phyloP scores from a whole-genome alignment of 768 basidiomycete genomes.

The Serpula lacrymans region DNA sequence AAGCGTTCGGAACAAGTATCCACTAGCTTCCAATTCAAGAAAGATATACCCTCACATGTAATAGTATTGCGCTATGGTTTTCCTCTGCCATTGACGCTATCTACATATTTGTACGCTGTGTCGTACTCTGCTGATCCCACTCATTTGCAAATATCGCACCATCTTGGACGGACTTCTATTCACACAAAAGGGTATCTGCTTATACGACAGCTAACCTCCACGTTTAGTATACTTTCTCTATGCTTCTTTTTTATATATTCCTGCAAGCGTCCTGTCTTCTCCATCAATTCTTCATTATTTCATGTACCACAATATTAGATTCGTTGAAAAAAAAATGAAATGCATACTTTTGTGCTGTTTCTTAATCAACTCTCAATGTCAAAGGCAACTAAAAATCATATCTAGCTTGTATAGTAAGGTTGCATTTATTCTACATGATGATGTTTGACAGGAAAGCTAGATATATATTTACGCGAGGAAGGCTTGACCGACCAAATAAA shows the following conservation, averaged over 20 bases:
- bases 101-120: conserved; percentile 1
- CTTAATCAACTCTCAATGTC: not conserved
- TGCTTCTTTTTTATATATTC: not conserved
- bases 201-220: conserved; percentile 6
- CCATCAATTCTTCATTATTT: no score
- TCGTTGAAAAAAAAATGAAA: conserved; percentile 1
- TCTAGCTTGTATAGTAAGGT: conserved; percentile 20
- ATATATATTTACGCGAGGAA: no score
- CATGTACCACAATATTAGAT: not conserved
- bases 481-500: no score
- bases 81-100: conserved; percentile 5
- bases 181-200: conserved; percentile 1
- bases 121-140: conserved; percentile 3
- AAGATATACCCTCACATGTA: conserved; percentile 37
- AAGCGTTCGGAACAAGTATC: conserved; percentile 26
- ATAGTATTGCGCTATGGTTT: conserved; percentile 26
- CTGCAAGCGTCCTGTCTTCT: not conserved
- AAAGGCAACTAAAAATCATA: conserved; percentile 3
- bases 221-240: conserved; percentile 6
- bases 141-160: conserved; percentile 9
- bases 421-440: conserved; percentile 34
- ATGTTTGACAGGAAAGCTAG: conserved; percentile 25
- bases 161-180: conserved; percentile 6
- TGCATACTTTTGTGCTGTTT: not conserved
- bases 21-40: conserved; percentile 24